phyloP scores from a whole-genome alignment of 163 green algal species.

The Chlamydomonas reinhardtii region DNA sequence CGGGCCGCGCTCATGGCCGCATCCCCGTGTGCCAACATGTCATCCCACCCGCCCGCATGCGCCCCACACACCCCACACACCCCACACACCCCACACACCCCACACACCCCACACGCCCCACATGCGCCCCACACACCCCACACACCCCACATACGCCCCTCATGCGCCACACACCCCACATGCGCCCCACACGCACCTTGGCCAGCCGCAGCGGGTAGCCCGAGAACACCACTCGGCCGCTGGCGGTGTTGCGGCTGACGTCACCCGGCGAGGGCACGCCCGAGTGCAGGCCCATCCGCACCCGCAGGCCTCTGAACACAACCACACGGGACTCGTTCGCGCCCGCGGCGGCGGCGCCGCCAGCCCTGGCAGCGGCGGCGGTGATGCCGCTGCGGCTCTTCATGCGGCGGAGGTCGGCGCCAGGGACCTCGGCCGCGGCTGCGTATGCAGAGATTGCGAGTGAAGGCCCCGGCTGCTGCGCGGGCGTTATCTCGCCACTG shows the following conservation, averaged over 20 bases:
- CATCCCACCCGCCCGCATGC: neutral
- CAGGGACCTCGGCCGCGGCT: too few species aligned
- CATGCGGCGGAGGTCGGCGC: too few species aligned
- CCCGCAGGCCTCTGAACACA: neutral
- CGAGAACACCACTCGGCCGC: neutral
- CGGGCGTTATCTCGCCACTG: too few species aligned
- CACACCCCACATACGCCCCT: too few species aligned
- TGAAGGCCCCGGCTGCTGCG: too few species aligned
- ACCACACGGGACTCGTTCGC: neutral
- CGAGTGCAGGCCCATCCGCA: neutral
- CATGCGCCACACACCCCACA: too few species aligned
- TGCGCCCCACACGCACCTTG: neutral
- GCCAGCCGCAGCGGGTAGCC: slow-evolving; percentile 2
- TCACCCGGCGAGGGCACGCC: neutral
- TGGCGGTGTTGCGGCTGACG: neutral
- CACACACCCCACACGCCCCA: neutral
- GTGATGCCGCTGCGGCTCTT: neutral
- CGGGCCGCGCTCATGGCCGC: too few species aligned
- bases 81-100: too few species aligned
- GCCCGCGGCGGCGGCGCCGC: neutral
- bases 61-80: too few species aligned
- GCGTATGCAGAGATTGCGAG: too few species aligned
- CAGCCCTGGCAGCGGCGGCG: neutral
- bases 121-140: too few species aligned
- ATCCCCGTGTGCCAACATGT: too few species aligned